Evolutionary conservation across 75 land plant genomes (phyloP).

Genomic region (Cunninghamia lanceolata): DNA sequence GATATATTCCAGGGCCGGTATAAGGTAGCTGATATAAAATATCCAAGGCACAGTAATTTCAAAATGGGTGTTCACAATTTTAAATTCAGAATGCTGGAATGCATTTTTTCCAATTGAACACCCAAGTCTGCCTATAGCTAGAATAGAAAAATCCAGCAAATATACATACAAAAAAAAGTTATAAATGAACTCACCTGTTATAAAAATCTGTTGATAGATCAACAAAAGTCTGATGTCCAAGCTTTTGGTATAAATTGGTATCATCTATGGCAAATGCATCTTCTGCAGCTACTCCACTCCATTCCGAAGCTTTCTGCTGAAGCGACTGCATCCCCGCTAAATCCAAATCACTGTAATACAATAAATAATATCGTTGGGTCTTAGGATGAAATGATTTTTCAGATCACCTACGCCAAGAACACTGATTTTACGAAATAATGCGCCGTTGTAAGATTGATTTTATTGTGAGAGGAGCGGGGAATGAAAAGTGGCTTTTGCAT

Average conservation of each 20-base stretch:
- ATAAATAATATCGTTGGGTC: too few species aligned
- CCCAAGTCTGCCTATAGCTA: neutral
- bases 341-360: neutral
- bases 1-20: neutral
- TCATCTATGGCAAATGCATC: slow-evolving; percentile 89
- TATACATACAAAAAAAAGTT: neutral
- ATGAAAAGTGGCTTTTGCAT: too few species aligned
- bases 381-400: too few species aligned
- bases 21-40: too few species aligned
- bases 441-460: too few species aligned
- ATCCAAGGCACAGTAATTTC: neutral
- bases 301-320: slow-evolving; percentile 71
- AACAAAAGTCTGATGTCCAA: slow-evolving; percentile 76
- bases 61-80: neutral
- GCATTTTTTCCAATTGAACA: neutral
- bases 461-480: too few species aligned
- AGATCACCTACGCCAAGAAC: neutral
- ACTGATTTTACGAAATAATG: neutral
- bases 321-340: slow-evolving; percentile 66
- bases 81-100: neutral
- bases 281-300: slow-evolving; percentile 65
- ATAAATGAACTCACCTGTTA: slow-evolving; percentile 41
- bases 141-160: neutral
- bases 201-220: slow-evolving; percentile 91
- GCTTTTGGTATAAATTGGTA: slow-evolving; percentile 59